Evolutionary conservation across 306 rosid species (phyloP).

Genomic region (Glycine latifolia): DNA sequence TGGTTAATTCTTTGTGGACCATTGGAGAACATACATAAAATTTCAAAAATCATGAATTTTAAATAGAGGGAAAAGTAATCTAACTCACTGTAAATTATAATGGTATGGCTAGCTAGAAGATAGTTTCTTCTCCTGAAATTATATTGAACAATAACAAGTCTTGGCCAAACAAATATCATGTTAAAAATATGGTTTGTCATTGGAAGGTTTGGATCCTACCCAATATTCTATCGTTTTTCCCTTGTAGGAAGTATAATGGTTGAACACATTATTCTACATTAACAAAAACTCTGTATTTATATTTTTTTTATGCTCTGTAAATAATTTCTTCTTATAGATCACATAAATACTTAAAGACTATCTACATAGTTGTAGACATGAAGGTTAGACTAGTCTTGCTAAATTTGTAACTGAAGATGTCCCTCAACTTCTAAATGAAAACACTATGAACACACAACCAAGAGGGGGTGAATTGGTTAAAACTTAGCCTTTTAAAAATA

Average conservation of each 20-base stretch:
- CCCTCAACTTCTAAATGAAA: slow-evolving; percentile 69
- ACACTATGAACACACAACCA: no score
- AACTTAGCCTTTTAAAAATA: no score
- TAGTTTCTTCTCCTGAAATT: not conserved
- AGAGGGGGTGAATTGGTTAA: no score
- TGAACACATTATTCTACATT: slow-evolving; percentile 22
- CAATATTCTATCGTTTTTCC: not conserved
- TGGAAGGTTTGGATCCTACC: slow-evolving; percentile 25
- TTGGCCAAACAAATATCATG: slow-evolving; percentile 4
- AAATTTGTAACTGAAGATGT: slow-evolving; percentile 75
- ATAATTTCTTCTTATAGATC: slow-evolving; percentile 36
- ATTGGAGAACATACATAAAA: slow-evolving; percentile 5
- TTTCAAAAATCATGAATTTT: slow-evolving; percentile 40
- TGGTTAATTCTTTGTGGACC: slow-evolving; percentile 34
- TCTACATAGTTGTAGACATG: slow-evolving; percentile 91
- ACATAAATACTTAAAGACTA: slow-evolving; percentile 29
- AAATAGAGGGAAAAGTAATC: slow-evolving; percentile 32
- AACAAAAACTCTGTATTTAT: slow-evolving; percentile 9
- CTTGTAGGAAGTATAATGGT: not conserved
- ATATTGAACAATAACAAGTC: slow-evolving; percentile 27
- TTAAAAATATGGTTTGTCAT: not conserved
- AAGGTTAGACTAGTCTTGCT: slow-evolving; percentile 72
- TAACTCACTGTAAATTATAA: slow-evolving; percentile 21
- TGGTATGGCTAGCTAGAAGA: slow-evolving; percentile 5
- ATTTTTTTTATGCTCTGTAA: slow-evolving; percentile 33